These are phyloP conservation scores for Holtermannia corniformis DNA, from an alignment of 768 basidiomycete genomes.

Conservation along the genomic window DNA sequence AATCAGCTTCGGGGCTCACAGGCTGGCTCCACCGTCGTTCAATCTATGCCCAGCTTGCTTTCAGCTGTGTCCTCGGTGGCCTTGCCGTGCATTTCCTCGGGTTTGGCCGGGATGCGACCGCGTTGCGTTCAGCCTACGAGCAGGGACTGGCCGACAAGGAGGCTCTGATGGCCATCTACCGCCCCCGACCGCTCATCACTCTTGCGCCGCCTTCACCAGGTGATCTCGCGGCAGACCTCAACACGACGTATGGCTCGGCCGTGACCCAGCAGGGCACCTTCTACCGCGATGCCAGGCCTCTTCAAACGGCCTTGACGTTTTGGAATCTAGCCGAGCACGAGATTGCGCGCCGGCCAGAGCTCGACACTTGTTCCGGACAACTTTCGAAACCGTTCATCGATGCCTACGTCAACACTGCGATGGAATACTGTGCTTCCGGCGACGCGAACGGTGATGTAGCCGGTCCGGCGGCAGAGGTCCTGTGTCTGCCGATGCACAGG, in stretches of 20 bases:
- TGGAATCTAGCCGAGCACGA: constrained; percentile 25
- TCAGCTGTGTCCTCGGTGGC: not conserved
- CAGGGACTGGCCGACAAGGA: not conserved
- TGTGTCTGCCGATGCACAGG: constrained; percentile 21
- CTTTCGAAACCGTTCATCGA: constrained; percentile 19
- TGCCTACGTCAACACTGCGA: constrained; percentile 16
- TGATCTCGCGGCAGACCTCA: not conserved
- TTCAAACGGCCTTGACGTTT: constrained; percentile 16
- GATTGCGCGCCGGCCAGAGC: constrained; percentile 4
- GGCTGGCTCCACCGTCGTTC: not conserved
- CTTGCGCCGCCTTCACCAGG: no score
- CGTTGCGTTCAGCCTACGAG: not conserved
- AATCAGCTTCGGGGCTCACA: no score
- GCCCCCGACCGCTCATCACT: no score
- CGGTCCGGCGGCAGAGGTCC: constrained; percentile 11
- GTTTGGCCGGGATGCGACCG: no score
- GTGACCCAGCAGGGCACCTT: constrained; percentile 15
- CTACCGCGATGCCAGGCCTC: constrained; percentile 24
- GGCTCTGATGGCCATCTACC: not conserved
- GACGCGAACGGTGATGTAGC: not conserved
- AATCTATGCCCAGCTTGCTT: not conserved
- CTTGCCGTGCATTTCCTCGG: not conserved
- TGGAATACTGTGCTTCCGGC: constrained; percentile 11
- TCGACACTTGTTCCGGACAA: constrained; percentile 28
- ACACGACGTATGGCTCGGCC: not conserved